These are phyloP conservation scores for Tetracladium marchalianum DNA, from an alignment of 495 filamentous ascomycete species.

Conservation along the genomic window DNA sequence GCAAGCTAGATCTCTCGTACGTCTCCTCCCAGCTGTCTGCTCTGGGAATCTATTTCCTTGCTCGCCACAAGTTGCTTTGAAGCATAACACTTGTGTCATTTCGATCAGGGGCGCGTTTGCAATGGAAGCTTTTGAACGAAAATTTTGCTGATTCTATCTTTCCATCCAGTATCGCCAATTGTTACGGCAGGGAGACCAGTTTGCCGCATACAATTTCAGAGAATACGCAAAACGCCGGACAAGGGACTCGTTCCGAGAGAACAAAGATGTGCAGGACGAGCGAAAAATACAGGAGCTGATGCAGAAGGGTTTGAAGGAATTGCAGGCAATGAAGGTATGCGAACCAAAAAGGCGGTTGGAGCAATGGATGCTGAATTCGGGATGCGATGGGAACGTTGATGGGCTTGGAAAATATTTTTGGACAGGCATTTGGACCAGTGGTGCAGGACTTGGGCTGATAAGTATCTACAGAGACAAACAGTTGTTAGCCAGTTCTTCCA, in stretches of 20 bases:
- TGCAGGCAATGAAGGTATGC: constrained; percentile 86
- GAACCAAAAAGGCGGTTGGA: neutral
- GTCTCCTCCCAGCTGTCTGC: neutral
- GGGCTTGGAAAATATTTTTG: neutral
- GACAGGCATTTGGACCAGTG: neutral
- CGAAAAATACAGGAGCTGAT: constrained; percentile 78
- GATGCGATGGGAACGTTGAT: constrained; percentile 4
- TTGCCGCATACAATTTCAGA: constrained; percentile 92
- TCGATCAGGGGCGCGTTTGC: neutral
- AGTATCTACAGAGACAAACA: constrained; percentile 69
- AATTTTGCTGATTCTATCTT: neutral
- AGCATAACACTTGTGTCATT: neutral
- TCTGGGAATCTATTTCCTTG: neutral
- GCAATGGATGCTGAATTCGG: neutral
- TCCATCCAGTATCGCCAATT: constrained; percentile 77
- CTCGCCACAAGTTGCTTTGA: neutral
- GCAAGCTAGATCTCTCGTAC: neutral
- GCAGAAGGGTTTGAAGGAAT: constrained; percentile 75
- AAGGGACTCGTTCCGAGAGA: constrained; percentile 77
- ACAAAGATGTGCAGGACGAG: constrained; percentile 55
- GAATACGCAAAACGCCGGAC: constrained; percentile 91
- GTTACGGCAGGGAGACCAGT: constrained; percentile 76
- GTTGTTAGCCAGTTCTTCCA: constrained; percentile 92
- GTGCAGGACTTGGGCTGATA: constrained; percentile 4
- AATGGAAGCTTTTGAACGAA: neutral